Evolutionary conservation across 1,284 basidiomycete species (phyloP).

Genomic region (Microbotryomycetes sp.): DNA sequence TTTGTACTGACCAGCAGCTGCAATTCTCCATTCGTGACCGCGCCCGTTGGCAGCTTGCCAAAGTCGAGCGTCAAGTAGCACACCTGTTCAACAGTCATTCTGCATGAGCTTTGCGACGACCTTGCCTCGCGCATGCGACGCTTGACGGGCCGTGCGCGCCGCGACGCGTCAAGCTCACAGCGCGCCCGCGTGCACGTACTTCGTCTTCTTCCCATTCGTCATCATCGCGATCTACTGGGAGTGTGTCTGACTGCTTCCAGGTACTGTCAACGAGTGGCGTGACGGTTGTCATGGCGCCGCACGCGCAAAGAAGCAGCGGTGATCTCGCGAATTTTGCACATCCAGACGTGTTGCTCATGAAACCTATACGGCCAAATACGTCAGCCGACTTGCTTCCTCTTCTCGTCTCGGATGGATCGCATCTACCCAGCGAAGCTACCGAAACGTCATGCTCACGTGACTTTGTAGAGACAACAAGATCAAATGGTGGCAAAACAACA

Average conservation of each 20-base stretch:
- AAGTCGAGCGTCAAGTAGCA: slow-evolving; percentile 27
- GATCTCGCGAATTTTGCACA: too few species aligned
- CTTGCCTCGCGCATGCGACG: not conserved
- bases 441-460: too few species aligned
- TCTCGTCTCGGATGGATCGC: too few species aligned
- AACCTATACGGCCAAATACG: too few species aligned
- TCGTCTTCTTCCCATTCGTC: slow-evolving; percentile 26
- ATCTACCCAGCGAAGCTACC: too few species aligned
- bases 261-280: not conserved
- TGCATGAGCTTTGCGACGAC: not conserved
- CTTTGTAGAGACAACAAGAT: too few species aligned
- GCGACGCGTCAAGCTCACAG: not conserved
- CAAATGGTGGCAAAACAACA: too few species aligned
- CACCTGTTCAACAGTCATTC: slow-evolving; percentile 7
- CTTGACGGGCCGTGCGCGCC: not conserved
- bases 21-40: not conserved
- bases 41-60: not conserved
- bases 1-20: slow-evolving; percentile 20
- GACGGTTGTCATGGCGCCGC: too few species aligned
- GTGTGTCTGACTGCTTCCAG: not conserved
- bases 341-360: too few species aligned
- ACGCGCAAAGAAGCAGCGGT: too few species aligned
- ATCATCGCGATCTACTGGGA: not conserved
- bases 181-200: not conserved
- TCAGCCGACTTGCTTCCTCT: too few species aligned